phyloP scores from a whole-genome alignment of 1,284 basidiomycete genomes.

The Ustilago tritici region DNA sequence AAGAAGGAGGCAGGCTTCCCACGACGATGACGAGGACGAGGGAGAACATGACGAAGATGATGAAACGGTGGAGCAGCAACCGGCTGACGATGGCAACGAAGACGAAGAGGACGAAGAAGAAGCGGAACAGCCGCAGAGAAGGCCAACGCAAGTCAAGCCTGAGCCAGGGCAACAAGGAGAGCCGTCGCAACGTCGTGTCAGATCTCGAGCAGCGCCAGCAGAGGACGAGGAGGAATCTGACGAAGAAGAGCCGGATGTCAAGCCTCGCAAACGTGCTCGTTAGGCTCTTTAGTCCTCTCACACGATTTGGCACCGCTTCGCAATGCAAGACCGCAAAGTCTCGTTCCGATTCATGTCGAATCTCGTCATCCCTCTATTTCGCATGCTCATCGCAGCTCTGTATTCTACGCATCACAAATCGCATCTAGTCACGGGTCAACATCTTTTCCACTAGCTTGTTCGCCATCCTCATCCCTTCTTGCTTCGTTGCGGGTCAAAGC shows the following conservation, averaged over 20 bases:
- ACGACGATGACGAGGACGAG: conserved; percentile 65
- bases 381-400: background rate
- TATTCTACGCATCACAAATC: background rate
- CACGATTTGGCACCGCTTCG: background rate
- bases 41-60: conserved; percentile 12
- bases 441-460: background rate
- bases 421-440: background rate
- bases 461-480: background rate
- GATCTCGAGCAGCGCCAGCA: conserved; percentile 1
- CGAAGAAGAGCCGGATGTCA: conserved; percentile 26
- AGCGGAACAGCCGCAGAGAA: conserved; percentile 1
- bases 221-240: conserved; percentile 4
- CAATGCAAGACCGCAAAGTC: background rate
- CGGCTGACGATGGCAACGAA: background rate
- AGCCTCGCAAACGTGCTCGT: conserved; percentile 24
- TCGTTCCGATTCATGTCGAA: background rate
- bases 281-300: background rate
- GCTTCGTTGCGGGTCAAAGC: background rate
- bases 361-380: background rate
- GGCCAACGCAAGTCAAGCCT: conserved; percentile 18
- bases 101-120: conserved; percentile 11
- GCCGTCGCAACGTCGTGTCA: background rate
- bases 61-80: background rate
- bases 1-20: conserved; percentile 34
- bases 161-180: conserved; percentile 20